These are phyloP conservation scores for Fomitopsis serialis DNA, from an alignment of 768 basidiomycete species.

Conservation along the genomic window DNA sequence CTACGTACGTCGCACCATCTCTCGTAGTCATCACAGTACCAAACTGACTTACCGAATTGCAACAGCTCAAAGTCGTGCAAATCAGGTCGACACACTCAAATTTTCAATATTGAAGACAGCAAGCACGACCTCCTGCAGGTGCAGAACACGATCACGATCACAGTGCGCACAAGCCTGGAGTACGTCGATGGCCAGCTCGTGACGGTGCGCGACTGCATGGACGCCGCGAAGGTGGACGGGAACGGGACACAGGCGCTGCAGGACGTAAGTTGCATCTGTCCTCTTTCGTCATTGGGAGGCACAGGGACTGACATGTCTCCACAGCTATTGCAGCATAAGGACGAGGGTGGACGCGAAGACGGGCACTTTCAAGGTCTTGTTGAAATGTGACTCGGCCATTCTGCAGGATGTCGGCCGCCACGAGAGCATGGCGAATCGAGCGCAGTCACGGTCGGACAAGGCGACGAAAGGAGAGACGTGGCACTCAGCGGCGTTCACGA, in stretches of 20 bases:
- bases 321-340: slow-evolving; percentile 57
- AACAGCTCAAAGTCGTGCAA: slow-evolving; percentile 58
- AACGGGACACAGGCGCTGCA: slow-evolving; percentile 52
- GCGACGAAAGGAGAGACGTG: slow-evolving; percentile 45
- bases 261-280: slow-evolving; percentile 38
- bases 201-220: slow-evolving; percentile 76
- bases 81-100: slow-evolving; percentile 83
- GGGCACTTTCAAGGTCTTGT: slow-evolving; percentile 79
- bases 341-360: slow-evolving; percentile 36
- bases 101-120: slow-evolving; percentile 86
- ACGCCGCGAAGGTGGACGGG: slow-evolving; percentile 48
- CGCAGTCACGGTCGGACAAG: slow-evolving; percentile 37
- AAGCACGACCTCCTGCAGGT: slow-evolving; percentile 83
- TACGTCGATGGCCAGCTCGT: slow-evolving; percentile 88
- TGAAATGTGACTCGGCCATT: slow-evolving; percentile 61
- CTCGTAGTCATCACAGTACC: no score
- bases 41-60: no score
- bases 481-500: no score
- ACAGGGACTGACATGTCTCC: slow-evolving; percentile 1
- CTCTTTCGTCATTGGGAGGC: background rate
- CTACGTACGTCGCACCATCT: no score
- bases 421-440: slow-evolving; percentile 65
- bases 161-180: slow-evolving; percentile 76
- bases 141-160: slow-evolving; percentile 54
- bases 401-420: slow-evolving; percentile 61